Evolutionary conservation across 2,329 filamentous ascomycete species (phyloP), one percentile per base, ranked within the genome.

Genomic region (Colletotrichum australisinense): DNA sequence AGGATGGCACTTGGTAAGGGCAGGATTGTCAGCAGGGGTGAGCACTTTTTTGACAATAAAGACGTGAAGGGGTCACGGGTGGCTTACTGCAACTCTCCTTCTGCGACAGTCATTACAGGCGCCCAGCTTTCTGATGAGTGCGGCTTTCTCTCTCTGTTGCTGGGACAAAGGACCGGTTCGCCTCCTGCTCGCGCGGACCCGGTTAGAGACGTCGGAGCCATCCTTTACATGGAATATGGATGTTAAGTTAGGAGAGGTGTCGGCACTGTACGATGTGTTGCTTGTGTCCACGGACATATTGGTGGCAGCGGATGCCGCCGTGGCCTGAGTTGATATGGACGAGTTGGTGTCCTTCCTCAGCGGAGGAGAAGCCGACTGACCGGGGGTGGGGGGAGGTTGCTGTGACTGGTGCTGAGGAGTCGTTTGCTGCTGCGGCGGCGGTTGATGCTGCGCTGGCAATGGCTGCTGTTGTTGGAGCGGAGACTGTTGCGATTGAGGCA

Each of bases 81-180:
- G 56, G 87, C 88, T 88, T 84, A 90, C 88, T 79, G 88, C 88
- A 80, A 91, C 89, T 79, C 89, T 84, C 75, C 88, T 84, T 69
- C 88, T 84, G 56, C 88, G 85, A 76, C 89, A 91, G 76, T 90
- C 88, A 42, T 79, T 77, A 77, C 89, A 91, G 60, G 89, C 89
- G 70, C 89, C 89, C 66, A 91, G 82, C 79, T 90, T 91, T 77
- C 89, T 83, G 74, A 91, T 91, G 70, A 91, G 79, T 58, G 89
- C 89, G 59, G 89, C 89, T 79, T 88, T 88, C 76, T 90, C 88
- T 79, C 89, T 86, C 77, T 90, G 89, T 74, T 88, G 84, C 67
- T 88, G 86, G 38, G 88, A 90, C 75, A 91, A 83, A 74, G 89
- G 89, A 55, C 89, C 89, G 74, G 89, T 91, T 69, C 89, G 87